phyloP scores from a whole-genome alignment of 2,329 filamentous ascomycete genomes.

The Neofusicoccum ribis region DNA sequence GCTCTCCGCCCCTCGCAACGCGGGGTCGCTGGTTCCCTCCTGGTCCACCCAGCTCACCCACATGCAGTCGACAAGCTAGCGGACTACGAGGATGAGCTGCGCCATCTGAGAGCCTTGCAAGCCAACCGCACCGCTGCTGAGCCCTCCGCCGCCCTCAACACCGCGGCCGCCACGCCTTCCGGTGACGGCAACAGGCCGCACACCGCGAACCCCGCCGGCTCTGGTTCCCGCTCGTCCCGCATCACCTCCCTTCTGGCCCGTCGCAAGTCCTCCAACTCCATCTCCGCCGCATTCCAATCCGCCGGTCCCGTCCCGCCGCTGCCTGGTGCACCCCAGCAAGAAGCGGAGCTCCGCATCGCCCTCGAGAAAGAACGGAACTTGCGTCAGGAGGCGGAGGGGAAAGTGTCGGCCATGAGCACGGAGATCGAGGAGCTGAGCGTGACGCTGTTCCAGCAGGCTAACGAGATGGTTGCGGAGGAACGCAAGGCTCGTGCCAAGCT shows the following conservation, averaged over 20 bases:
- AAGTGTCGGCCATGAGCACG: conserved; percentile 63
- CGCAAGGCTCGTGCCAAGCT: conserved; percentile 68
- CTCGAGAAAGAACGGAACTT: conserved; percentile 67
- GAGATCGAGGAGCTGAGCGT: conserved; percentile 80
- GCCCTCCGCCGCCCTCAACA: conserved; percentile 22
- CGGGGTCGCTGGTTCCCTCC: neutral
- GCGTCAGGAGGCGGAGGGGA: conserved; percentile 68
- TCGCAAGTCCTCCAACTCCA: conserved; percentile 24
- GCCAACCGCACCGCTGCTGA: conserved; percentile 19
- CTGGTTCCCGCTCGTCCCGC: conserved; percentile 35
- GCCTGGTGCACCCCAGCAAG: conserved; percentile 25
- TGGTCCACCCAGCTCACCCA: conserved; percentile 1
- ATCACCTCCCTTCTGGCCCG: conserved; percentile 47
- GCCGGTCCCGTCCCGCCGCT: conserved; percentile 38
- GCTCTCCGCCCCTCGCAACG: neutral
- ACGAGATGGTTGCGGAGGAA: conserved; percentile 83
- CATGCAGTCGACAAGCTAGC: conserved; percentile 59
- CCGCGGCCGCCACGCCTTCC: conserved; percentile 26
- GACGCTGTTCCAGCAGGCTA: conserved; percentile 77
- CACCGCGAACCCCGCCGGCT: conserved; percentile 28
- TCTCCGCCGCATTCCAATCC: conserved; percentile 30
- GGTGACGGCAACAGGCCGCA: conserved; percentile 31
- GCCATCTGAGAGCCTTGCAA: conserved; percentile 54
- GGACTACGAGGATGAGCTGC: conserved; percentile 78
- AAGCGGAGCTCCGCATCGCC: conserved; percentile 60